Evolutionary conservation across 371 early-diverging fungal species (phyloP).

Genomic region (Chytridium lagenaria): DNA sequence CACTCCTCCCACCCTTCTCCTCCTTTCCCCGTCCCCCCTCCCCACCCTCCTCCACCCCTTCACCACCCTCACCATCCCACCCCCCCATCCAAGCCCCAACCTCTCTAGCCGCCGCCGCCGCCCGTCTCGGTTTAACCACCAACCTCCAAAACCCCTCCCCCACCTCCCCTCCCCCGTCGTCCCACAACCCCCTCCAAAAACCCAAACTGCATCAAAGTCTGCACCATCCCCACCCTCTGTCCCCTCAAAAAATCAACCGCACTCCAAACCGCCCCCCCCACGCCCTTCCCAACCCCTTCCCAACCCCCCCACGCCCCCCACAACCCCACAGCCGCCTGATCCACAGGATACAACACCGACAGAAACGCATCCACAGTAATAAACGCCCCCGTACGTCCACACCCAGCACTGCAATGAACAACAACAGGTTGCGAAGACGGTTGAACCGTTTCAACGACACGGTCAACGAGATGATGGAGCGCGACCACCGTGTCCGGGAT

Average conservation of each 20-base stretch:
- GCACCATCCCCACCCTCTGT: slow-evolving; percentile 83
- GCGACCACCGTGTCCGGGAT: slow-evolving; percentile 55
- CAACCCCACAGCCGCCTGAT: background rate
- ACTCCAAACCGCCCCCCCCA: slow-evolving; percentile 58
- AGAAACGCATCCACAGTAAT: slow-evolving; percentile 76
- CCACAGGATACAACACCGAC: slow-evolving; percentile 25
- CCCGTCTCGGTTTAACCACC: background rate
- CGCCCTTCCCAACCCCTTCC: background rate
- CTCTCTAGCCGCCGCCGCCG: background rate
- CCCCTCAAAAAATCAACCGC: slow-evolving; percentile 70
- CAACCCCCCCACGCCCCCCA: background rate
- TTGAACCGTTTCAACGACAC: slow-evolving; percentile 21
- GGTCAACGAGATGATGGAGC: slow-evolving; percentile 62
- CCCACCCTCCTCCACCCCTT: background rate
- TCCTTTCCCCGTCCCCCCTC: background rate
- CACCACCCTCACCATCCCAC: background rate
- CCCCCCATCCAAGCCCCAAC: background rate
- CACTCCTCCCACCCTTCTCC: background rate
- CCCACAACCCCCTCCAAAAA: slow-evolving; percentile 76
- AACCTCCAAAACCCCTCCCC: background rate
- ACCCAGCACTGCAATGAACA: slow-evolving; percentile 94
- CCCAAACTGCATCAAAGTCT: slow-evolving; percentile 73
- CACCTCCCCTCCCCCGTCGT: background rate
- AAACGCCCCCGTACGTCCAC: slow-evolving; percentile 92
- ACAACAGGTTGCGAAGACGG: slow-evolving; percentile 60